Percentiles rank a stretch among this genome's conserved stretches.
These are phyloP conservation scores for Cocos nucifera DNA, from an alignment of 176 grass and related monocot species.

Conservation along the genomic window DNA sequence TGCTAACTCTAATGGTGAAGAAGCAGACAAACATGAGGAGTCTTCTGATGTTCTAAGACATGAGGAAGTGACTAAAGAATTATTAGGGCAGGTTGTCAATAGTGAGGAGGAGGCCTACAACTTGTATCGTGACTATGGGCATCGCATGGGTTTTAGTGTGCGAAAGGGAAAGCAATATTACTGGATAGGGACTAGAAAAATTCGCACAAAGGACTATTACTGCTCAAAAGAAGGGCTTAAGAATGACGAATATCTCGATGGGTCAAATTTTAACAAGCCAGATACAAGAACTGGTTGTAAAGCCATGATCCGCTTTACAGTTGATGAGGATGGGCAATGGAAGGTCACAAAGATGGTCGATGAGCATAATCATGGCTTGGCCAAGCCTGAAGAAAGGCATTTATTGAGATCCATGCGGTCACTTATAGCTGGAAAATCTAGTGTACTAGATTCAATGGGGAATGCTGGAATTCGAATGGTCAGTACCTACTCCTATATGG, in stretches of 20 bases:
- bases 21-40: constrained; percentile 13
- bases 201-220: constrained; percentile 81
- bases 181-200: constrained; percentile 67
- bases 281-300: constrained; percentile 73
- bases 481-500: constrained; percentile 24
- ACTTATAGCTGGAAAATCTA: constrained; percentile 44
- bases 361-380: constrained; percentile 66
- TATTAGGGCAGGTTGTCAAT: constrained; percentile 48
- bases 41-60: constrained; percentile 38
- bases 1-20: too few relatives aligned
- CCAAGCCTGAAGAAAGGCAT: constrained; percentile 62
- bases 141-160: constrained; percentile 69
- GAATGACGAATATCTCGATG: constrained; percentile 54
- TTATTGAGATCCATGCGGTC: constrained; percentile 65
- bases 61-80: constrained; percentile 51
- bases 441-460: constrained; percentile 43
- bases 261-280: constrained; percentile 49
- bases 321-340: constrained; percentile 56
- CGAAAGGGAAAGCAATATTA: constrained; percentile 83
- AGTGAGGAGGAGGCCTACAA: constrained; percentile 70
- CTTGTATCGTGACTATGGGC: constrained; percentile 75
- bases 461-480: constrained; percentile 37
- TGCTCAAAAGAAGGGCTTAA: constrained; percentile 81
- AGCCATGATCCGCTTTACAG: constrained; percentile 68
- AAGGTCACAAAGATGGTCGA: constrained; percentile 55